Evolutionary conservation across 805 yeast species (phyloP).

Genomic region (Saturnispora halmiae): DNA sequence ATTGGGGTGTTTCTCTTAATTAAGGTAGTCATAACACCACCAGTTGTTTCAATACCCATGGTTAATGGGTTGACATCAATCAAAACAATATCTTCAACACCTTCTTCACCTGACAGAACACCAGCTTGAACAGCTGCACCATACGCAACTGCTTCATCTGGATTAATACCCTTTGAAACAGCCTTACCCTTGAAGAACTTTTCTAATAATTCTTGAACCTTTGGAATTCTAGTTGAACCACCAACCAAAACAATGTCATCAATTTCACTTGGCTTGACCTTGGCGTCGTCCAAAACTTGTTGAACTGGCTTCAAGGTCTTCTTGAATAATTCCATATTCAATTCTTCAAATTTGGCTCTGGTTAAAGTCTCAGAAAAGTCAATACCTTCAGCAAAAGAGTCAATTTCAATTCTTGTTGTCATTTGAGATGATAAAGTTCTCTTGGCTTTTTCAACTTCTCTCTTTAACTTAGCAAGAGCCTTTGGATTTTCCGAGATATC

Average conservation of each 20-base stretch:
- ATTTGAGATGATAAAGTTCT: slow-evolving; percentile 92
- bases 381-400: slow-evolving; percentile 87
- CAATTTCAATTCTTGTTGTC: slow-evolving; percentile 93
- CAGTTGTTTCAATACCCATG: slow-evolving; percentile 92
- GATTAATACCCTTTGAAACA: slow-evolving; percentile 95
- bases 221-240: slow-evolving; percentile 99
- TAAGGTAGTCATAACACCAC: slow-evolving; percentile 95
- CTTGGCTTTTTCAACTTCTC: slow-evolving; percentile 98
- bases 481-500: slow-evolving; percentile 75
- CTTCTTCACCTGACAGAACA: slow-evolving; percentile 91
- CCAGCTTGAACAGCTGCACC: slow-evolving; percentile 99
- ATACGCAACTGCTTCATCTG: slow-evolving; percentile 98
- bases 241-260: slow-evolving; percentile 96
- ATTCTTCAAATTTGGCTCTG: slow-evolving; percentile 96
- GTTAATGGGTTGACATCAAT: slow-evolving; percentile 93
- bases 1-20: slow-evolving; percentile 92
- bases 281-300: slow-evolving; percentile 90
- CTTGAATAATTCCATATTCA: slow-evolving; percentile 87
- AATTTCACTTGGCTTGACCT: slow-evolving; percentile 75
- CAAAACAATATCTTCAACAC: slow-evolving; percentile 81
- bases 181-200: slow-evolving; percentile 88
- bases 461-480: slow-evolving; percentile 87
- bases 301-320: slow-evolving; percentile 94
- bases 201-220: slow-evolving; percentile 89
- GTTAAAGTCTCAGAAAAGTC: slow-evolving; percentile 93